A percentile compares a stretch with the other conserved stretches of the same genome.
phyloP scores from a whole-genome alignment of 2,329 filamentous ascomycete genomes.

The Fusarium sp. region DNA sequence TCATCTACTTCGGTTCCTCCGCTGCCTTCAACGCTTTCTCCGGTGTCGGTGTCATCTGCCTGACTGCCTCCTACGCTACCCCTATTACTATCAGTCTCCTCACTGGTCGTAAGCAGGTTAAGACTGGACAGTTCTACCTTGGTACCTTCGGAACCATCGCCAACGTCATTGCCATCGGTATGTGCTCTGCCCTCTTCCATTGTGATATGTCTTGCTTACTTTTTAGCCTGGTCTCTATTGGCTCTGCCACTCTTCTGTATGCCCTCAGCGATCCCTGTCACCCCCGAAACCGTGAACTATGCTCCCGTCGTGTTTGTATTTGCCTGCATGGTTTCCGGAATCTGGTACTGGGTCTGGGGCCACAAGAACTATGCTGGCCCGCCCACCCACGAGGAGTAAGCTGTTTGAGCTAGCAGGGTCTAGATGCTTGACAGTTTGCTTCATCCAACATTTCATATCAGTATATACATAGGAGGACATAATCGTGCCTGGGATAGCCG shows the following conservation, averaged over 20 bases:
- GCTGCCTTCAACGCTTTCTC: slow-evolving; percentile 82
- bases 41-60: slow-evolving; percentile 78
- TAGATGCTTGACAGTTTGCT: slow-evolving; percentile 33
- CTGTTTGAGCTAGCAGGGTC: slow-evolving; percentile 6
- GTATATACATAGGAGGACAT: slow-evolving; percentile 26
- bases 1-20: slow-evolving; percentile 78
- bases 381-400: slow-evolving; percentile 61
- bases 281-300: slow-evolving; percentile 76
- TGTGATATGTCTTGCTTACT: slow-evolving; percentile 26
- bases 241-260: slow-evolving; percentile 83
- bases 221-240: slow-evolving; percentile 74
- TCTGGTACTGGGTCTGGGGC: slow-evolving; percentile 80
- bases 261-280: slow-evolving; percentile 75
- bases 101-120: slow-evolving; percentile 72
- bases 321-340: slow-evolving; percentile 71
- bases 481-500: slow-evolving; percentile 17
- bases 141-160: slow-evolving; percentile 72
- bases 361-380: slow-evolving; percentile 78
- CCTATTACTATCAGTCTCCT: slow-evolving; percentile 77
- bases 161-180: slow-evolving; percentile 77
- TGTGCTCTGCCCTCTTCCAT: slow-evolving; percentile 47
- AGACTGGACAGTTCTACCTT: slow-evolving; percentile 71
- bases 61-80: slow-evolving; percentile 77
- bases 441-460: slow-evolving; percentile 23
- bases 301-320: slow-evolving; percentile 81